phyloP scores from a whole-genome alignment of 164 flowering plant species.

The Akebia trifoliata region DNA sequence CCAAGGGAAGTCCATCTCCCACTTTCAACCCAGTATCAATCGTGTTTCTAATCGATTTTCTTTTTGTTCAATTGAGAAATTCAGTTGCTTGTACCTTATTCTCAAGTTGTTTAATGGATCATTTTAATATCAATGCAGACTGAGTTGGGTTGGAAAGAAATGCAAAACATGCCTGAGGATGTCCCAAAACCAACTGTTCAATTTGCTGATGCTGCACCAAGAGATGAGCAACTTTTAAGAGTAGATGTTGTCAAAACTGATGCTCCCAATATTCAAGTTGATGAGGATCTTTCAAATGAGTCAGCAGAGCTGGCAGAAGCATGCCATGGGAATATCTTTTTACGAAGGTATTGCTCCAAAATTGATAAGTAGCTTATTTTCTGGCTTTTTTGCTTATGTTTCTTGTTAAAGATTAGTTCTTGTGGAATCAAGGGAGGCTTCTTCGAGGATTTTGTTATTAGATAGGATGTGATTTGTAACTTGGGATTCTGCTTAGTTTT shows the following conservation, averaged over 20 bases:
- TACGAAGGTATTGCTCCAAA: slow-evolving; percentile 50
- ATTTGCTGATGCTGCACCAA: slow-evolving; percentile 4
- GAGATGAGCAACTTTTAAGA: slow-evolving; percentile 17
- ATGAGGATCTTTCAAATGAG: slow-evolving; percentile 22
- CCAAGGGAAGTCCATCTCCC: no score
- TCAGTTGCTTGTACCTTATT: not conserved
- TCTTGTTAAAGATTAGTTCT: not conserved
- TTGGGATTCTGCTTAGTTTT: no score
- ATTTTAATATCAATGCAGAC: slow-evolving; percentile 23
- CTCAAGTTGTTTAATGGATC: not conserved
- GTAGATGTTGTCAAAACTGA: slow-evolving; percentile 18
- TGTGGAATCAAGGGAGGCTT: no score
- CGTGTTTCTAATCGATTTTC: no score
- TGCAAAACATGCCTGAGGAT: slow-evolving; percentile 16
- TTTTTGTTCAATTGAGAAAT: no score
- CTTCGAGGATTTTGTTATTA: no score
- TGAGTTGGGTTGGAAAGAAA: slow-evolving; percentile 25
- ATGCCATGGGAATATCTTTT: slow-evolving; percentile 45
- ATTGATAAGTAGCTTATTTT: not conserved
- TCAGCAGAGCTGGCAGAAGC: slow-evolving; percentile 19
- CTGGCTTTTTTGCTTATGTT: not conserved
- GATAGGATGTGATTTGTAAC: no score
- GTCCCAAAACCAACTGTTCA: slow-evolving; percentile 16
- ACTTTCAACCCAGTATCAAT: no score
- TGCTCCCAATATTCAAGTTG: slow-evolving; percentile 12